Evolutionary conservation across 768 basidiomycete species (phyloP).

Genomic region (Gelatoporia subvermispora): DNA sequence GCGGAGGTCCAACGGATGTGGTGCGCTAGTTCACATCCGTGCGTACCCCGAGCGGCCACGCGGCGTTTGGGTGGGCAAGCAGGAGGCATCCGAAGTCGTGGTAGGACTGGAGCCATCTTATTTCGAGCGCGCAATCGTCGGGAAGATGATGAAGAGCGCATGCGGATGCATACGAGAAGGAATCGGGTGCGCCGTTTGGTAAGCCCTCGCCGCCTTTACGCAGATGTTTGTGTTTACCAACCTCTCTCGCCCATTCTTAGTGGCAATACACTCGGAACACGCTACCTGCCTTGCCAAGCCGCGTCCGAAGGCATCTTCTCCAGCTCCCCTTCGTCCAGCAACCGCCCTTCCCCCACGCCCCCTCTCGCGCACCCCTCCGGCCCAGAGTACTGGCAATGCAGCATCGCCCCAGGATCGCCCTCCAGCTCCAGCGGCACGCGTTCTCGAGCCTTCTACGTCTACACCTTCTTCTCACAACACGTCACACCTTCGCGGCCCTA

Average conservation of each 20-base stretch:
- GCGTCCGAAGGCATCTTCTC: slow-evolving; percentile 48
- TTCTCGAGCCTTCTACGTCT: slow-evolving; percentile 22
- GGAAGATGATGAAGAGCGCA: slow-evolving; percentile 46
- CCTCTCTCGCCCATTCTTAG: slow-evolving; percentile 31
- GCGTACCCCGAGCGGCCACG: slow-evolving; percentile 49
- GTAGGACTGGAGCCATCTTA: slow-evolving; percentile 53
- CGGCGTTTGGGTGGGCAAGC: slow-evolving; percentile 56
- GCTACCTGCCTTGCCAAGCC: slow-evolving; percentile 55
- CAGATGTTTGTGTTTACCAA: too few relatives aligned
- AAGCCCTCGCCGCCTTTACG: slow-evolving; percentile 18
- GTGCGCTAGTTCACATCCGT: slow-evolving; percentile 51
- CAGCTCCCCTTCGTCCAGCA: slow-evolving; percentile 27
- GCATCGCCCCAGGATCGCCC: background rate
- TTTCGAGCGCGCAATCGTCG: slow-evolving; percentile 46
- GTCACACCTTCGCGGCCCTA: slow-evolving; percentile 30
- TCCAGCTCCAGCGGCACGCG: background rate
- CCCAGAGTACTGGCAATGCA: slow-evolving; percentile 23
- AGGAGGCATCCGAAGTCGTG: slow-evolving; percentile 47
- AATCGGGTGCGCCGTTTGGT: slow-evolving; percentile 61
- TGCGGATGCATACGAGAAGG: slow-evolving; percentile 69
- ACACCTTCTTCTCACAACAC: slow-evolving; percentile 35
- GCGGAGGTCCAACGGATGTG: slow-evolving; percentile 52
- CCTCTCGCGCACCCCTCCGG: slow-evolving; percentile 16
- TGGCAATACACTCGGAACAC: slow-evolving; percentile 61
- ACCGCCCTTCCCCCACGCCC: slow-evolving; percentile 21